Evolutionary conservation across 2,329 filamentous ascomycete genomes (phyloP), one percentile per base, ranked within the genome.

Genomic region (Aspergillus tubingensis): DNA sequence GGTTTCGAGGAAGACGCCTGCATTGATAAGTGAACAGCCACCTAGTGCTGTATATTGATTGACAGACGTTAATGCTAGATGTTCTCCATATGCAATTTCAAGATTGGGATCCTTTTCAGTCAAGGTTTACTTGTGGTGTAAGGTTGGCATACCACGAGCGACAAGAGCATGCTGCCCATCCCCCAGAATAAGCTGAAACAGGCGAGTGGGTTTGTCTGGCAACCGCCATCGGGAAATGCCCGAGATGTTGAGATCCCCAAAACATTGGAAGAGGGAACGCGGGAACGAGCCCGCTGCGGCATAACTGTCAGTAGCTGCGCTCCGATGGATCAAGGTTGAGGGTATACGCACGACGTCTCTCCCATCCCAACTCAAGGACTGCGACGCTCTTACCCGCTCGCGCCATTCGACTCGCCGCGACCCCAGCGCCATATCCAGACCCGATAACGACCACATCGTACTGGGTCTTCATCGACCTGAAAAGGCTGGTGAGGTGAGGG

Each of bases 361-460:
- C 88, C 60, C 82, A 79, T 2, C 87, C 88, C 17, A 85, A 78
- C 70, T 90, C 88, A 0, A 90, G 78, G 17, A 91, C 73, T 61
- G 86, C 89, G 0, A 90, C 87, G 2, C 79, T 81, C 69, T 87
- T 80, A 2, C 78, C 82, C 2, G 83, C 83, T 56, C 87, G 81
- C 2, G 87, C 83, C 81, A 89, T 85, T 15, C 86, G 81, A 23
- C 85, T 85, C 0, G 87, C 88, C 3, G 88, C 87, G 15, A 90
- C 84, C 21, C 82, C 85, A 41, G 86, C 87, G 23, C 88, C 88
- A 71, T 90, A 91, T 1, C 88, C 88, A 8, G 86, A 88, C 2
- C 88, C 88, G 59, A 90, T 84, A 27, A 90, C 85, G 8, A 90
- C 82, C 38, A 84, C 83, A 73, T 90, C 87, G 65, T 91, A 90